Base-by-base conservation (phyloP, 192 early-diverging fungal species). In the Umbelopsis sp. region DNA sequence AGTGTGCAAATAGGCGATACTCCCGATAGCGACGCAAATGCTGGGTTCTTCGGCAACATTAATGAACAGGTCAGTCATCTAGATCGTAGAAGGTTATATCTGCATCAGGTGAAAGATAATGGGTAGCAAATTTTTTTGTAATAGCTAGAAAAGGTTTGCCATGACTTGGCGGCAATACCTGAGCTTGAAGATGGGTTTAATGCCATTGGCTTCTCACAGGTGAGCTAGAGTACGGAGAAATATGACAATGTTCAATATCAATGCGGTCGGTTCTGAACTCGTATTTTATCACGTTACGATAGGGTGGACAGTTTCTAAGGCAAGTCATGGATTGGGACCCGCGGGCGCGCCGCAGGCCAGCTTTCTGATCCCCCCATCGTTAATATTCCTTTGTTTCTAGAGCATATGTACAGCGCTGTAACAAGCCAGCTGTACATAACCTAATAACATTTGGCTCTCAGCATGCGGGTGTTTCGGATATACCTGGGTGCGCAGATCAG, bases 161-260 rank as follows among this genome's bases (percentile, higher is more conserved):
- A 83, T 10, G 79, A 89, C 43, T 80, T 99, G 25, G 68, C 75
- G 6, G 72, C 51, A 21, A 82, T 90, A 34, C 76, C 81, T 8
- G 82, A 91, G 49, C 85, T 99, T 2, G n/a, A 76, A 21, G 54
- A 79, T 69, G 94, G 93, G 0, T 95, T 96, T 80, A 95, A 97
- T 77, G 90, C 92, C 65, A 84, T 99, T 66, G 97, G 97, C 11
- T 97, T 99, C 76, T 97, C 95, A 11, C 93, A 93, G 79, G 87
- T 86, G 65, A 66, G 43, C 41, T 66, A 22, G 20, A 5, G n/a
- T 49, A 45, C 56, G 32, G 8, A 26, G 20, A 44, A 50, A 54
- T 43, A 26, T 29, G 10, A n/a, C n/a, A n/a, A n/a, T n/a, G n/a
- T n/a, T n/a, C n/a, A n/a, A n/a, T n/a, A n/a, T n/a, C n/a, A n/a